Base-by-base conservation (phyloP, 2,329 filamentous ascomycete species). In the Alternaria tenuissima region DNA sequence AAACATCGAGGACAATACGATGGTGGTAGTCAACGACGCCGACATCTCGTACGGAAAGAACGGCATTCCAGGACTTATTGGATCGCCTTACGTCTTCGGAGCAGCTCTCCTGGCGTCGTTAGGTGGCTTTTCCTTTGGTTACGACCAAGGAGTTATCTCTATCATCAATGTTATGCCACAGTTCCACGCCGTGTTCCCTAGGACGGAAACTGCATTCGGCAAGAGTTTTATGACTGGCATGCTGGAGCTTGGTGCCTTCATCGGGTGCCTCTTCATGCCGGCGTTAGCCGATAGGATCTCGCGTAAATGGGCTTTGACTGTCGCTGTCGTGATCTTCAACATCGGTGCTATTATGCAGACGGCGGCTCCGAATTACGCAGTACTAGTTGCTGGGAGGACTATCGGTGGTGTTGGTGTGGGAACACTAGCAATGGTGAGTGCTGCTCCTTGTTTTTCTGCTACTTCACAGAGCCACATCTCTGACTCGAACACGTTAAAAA, bases 261-360 rank as follows among this genome's bases (percentile, higher is more conserved):
- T 71, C 20, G 68, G 66, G 51, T 63, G 65, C 7, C 51, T 71
- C 52, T 63, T 66, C 39, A 59, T 66, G 41, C 63, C 61, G 4
- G 84, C 79, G 78, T 76, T 84, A 22, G 81, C 82, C 1, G 83
- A 85, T 60, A 80, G 77, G 62, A 80, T 83, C 51, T 84, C 82
- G 2, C 75, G 83, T 20, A 81, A 82, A 42, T 83, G 82, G 58
- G 80, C 80, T 4, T 82, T 38, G 14, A n/a, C 34, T 1, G 14
- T 38, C 34, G 34, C 16, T 5, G 34, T 38, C 5, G 34, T 85
- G 41, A 59, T 82, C 1, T 75, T 84, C 5, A 80, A 77, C 2
- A 46, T 85, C 24, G 83, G 83, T 0, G 82, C 82, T 1, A 69
- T 79, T 0, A 62, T 85, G 8, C 83, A 85, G 63, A 83, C 82